These are phyloP conservation scores for Malus asiatica DNA, from an alignment of 306 rosid genomes.

Conservation along the genomic window DNA sequence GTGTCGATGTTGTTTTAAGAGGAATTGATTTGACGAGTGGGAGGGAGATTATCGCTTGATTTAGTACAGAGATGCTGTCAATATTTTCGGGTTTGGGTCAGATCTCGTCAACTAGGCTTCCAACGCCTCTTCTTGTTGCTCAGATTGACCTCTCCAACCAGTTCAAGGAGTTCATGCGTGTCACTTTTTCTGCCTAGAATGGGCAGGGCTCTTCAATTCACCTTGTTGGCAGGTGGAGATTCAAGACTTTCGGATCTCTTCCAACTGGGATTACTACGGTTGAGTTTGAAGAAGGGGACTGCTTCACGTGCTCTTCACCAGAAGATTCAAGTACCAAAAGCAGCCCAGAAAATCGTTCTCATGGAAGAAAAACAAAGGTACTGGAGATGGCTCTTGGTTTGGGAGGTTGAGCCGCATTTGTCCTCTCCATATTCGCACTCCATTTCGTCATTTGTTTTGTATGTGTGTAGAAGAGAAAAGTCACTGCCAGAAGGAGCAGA, in stretches of 20 bases:
- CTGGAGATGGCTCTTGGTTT: slow-evolving; percentile 43
- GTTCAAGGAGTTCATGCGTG: slow-evolving; percentile 60
- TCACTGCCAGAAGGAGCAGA: neutral
- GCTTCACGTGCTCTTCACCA: slow-evolving; percentile 44
- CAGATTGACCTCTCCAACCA: slow-evolving; percentile 51
- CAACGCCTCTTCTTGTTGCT: slow-evolving; percentile 44
- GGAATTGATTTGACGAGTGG: slow-evolving; percentile 62
- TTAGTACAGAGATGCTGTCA: slow-evolving; percentile 48
- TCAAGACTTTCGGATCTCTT: slow-evolving; percentile 37
- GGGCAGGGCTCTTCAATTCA: slow-evolving; percentile 54
- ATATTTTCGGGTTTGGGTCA: slow-evolving; percentile 59
- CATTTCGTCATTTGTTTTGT: slow-evolving; percentile 16
- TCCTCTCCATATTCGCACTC: slow-evolving; percentile 30
- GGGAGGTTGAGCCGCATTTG: slow-evolving; percentile 49
- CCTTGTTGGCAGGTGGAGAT: slow-evolving; percentile 27
- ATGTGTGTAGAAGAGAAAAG: slow-evolving; percentile 29
- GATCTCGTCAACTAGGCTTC: slow-evolving; percentile 41
- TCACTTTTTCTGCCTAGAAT: slow-evolving; percentile 69
- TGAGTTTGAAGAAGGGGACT: slow-evolving; percentile 45
- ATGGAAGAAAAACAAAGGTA: slow-evolving; percentile 16
- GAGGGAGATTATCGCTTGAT: slow-evolving; percentile 51
- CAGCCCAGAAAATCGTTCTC: neutral
- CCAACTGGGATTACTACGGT: slow-evolving; percentile 33
- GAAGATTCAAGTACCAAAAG: slow-evolving; percentile 19
- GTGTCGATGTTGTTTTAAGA: slow-evolving; percentile 42